A percentile compares a stretch with the other conserved stretches of the same genome.
Evolutionary conservation across 257 asterid genomes (phyloP).

Genomic region (Lycium barbarum): DNA sequence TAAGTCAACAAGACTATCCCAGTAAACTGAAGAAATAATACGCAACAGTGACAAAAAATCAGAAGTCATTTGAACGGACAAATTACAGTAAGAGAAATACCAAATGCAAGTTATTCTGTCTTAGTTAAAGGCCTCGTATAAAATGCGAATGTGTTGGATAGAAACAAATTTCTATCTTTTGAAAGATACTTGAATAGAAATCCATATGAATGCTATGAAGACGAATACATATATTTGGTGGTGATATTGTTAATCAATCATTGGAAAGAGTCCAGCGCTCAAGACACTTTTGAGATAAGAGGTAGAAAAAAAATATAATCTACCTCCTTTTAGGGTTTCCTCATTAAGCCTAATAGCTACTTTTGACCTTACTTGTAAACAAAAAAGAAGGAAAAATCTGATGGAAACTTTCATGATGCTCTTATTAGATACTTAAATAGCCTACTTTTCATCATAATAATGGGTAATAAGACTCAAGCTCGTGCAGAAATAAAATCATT

Average conservation of each 20-base stretch:
- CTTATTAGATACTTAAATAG: background rate
- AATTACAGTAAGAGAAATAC: too few relatives aligned
- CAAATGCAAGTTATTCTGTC: too few relatives aligned
- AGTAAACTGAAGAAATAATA: background rate
- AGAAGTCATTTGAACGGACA: too few relatives aligned
- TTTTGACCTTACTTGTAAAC: background rate
- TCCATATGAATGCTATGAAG: background rate
- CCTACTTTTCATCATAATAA: background rate
- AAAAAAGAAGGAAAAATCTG: background rate
- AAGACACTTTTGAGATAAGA: background rate
- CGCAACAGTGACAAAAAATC: background rate
- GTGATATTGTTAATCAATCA: conserved; percentile 16
- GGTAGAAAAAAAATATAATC: background rate
- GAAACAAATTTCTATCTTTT: too few relatives aligned
- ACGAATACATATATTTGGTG: background rate
- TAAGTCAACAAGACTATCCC: background rate
- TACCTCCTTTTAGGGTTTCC: conserved; percentile 19
- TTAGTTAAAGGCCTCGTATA: too few relatives aligned
- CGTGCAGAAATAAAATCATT: conserved; percentile 29
- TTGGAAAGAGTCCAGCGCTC: conserved; percentile 14
- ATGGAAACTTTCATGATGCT: conserved; percentile 14
- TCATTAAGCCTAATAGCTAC: background rate
- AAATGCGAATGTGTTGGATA: too few relatives aligned
- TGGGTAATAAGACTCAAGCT: conserved; percentile 1
- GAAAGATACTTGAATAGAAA: background rate